Base-by-base conservation (phyloP, 2,329 filamentous ascomycete genomes). In the Aspergillus bombycis region DNA sequence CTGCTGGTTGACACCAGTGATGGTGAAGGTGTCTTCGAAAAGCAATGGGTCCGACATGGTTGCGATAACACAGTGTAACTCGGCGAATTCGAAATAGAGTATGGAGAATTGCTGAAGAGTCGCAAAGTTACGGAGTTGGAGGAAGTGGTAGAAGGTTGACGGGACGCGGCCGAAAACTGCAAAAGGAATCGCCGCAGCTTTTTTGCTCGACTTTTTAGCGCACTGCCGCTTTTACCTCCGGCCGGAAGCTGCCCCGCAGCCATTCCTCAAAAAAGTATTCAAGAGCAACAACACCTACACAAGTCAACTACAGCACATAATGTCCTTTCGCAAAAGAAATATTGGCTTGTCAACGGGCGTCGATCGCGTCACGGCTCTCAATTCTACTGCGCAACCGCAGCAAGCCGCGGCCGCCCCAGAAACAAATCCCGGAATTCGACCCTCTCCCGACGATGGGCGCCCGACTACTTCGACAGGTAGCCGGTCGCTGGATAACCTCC, bases 401-500 rank as follows among this genome's bases (percentile, higher is more conserved):
- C 67, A 74, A 60, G 67, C 69, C 55, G 56, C 64, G 41, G 76
- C 79, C 57, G 36, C 64, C 19, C 70, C 71, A 62, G 72, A 76
- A 54, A 63, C 74, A 14, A 73, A 74, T 21, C 79, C 82, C 50
- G 89, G 89, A 21, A 85, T 93, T 26, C 88, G 94, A 57, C 92
- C 94, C 19, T 99, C 95, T 14, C 92, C 94, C 54, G 82, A 96
- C 36, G 94, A 97, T 75, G 94, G 94, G 61, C 89, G 93, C 55
- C 85, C 89, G 43, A 96, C 92, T 9, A 98, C 91, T 2, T 99
- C 95, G 0, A 98, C 95, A 0, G 95, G 95, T 26, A 94, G 93
- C 0, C 85, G 88, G 4, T 96, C 93, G 21, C 82, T 99, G 46
- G 95, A 99, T 73, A 87, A 88, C 63, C 83, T 97, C 21, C 83